Base-by-base conservation (phyloP, 129 eudicot species). In the Helianthus tuberosus region DNA sequence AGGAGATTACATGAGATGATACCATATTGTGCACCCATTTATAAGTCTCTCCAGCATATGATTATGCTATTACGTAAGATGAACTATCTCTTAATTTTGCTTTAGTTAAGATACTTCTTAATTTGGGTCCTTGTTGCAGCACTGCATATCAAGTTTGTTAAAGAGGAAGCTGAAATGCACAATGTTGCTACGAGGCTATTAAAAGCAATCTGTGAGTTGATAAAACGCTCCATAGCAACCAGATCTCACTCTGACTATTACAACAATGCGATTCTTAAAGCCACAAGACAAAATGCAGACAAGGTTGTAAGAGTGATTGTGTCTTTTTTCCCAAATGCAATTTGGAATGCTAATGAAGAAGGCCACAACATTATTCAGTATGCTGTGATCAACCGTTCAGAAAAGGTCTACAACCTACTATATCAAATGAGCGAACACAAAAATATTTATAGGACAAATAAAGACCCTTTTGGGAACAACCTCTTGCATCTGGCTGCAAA, bases 401-500 rank as follows among this genome's bases (percentile, higher is more conserved):
- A 38, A 13, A 36, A 36, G 49, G 68, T 63, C n/a, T 63, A 63
- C 23, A 63, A 63, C 29, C 43, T 60, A 27, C 5, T 60, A 25
- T 60, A 60, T 60, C 65, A 60, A 12, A 60, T 60, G 65, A 29
- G 65, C 11, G 65, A 60, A 11, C 75, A 69, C n/a, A 51, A 39
- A 29, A 69, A 69, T 69, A 38, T 69, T 3, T 54, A 58, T 52
- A 39, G 11, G 20, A 38, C 17, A 35, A 41, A 17, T 3, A 6
- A 55, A 54, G 66, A 54, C 20, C 39, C 52, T 54, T 71, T 20
- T 11, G 41, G 52, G 38, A 71, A 71, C 5, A 71, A 71, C 49
- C 49, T 57, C 15, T 23, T 78, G 47, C 82, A 78, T 32, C 23
- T 78, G 55, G 77, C 82, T 13, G 82, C 72, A 25, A 63, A 46